Conservation (phyloP, 2,329 filamentous ascomycete species). For the Mollisiaceae sp. region DNA sequence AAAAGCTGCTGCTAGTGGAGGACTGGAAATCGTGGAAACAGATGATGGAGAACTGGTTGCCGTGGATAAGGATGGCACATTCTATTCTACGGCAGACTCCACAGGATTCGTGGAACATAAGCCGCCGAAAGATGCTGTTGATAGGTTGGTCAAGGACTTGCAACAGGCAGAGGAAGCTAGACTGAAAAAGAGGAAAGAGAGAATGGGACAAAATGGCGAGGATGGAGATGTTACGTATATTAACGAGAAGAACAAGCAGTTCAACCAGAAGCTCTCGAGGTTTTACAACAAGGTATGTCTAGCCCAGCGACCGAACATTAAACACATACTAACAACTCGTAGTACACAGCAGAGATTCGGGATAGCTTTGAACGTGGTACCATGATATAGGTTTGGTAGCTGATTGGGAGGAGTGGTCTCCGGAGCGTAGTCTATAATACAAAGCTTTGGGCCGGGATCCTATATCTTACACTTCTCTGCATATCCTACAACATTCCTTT, state of each 20-base stretch:
- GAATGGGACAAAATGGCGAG: slow-evolving; percentile 78
- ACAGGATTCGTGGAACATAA: slow-evolving; percentile 83
- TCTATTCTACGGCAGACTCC: slow-evolving; percentile 87
- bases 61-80: slow-evolving; percentile 86
- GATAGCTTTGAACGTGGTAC: slow-evolving; percentile 98
- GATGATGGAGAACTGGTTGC: slow-evolving; percentile 93
- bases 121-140: slow-evolving; percentile 84
- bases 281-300: slow-evolving; percentile 86
- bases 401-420: slow-evolving; percentile 15
- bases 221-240: slow-evolving; percentile 96
- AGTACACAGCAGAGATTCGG: slow-evolving; percentile 93
- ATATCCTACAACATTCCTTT: slow-evolving; percentile 77
- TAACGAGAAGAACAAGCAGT: slow-evolving; percentile 99
- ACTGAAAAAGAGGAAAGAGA: slow-evolving; percentile 83
- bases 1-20: slow-evolving; percentile 80
- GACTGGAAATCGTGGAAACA: slow-evolving; percentile 93
- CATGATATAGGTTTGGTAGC: slow-evolving; percentile 68
- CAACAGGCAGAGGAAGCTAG: slow-evolving; percentile 86
- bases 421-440: slow-evolving; percentile 33
- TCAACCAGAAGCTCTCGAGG: slow-evolving; percentile 93
- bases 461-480: slow-evolving; percentile 17
- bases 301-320: background rate
- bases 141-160: slow-evolving; percentile 84
- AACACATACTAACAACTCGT: slow-evolving; percentile 34
- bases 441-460: slow-evolving; percentile 27